These are phyloP conservation scores for Pseudogymnoascus sp. DNA, from an alignment of 2,329 filamentous ascomycete species.

Conservation along the genomic window DNA sequence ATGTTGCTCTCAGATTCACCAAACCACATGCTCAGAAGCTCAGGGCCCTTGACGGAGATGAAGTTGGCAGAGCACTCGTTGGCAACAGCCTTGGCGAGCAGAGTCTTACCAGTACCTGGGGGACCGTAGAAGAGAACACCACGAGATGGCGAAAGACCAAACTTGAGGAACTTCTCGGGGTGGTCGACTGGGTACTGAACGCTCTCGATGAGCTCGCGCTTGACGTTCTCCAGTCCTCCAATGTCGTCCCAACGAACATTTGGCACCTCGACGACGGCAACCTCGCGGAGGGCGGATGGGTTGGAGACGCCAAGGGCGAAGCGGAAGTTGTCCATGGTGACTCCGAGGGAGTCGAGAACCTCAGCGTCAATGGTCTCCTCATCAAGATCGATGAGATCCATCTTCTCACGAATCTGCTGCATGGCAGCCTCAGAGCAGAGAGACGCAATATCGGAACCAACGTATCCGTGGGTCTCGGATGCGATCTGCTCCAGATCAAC, in stretches of 20 bases:
- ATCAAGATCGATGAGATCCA: slow-evolving; percentile 98
- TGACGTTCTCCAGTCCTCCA: slow-evolving; percentile 95
- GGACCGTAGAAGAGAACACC: slow-evolving; percentile 99
- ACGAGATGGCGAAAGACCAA: slow-evolving; percentile 92
- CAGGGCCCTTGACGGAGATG: slow-evolving; percentile 97
- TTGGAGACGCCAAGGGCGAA: slow-evolving; percentile 97
- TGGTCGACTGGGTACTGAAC: slow-evolving; percentile 99
- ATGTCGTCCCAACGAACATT: slow-evolving; percentile 99
- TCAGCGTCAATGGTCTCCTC: slow-evolving; percentile 99
- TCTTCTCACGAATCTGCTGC: slow-evolving; percentile 99
- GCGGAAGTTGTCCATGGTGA: slow-evolving; percentile 99
- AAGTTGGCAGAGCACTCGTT: slow-evolving; percentile 99
- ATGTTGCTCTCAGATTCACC: slow-evolving; percentile 99
- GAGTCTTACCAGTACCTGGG: slow-evolving; percentile 99
- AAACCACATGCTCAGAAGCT: slow-evolving; percentile 99
- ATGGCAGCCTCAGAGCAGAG: slow-evolving; percentile 98
- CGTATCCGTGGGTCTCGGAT: slow-evolving; percentile 96
- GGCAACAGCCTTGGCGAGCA: slow-evolving; percentile 98
- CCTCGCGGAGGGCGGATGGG: slow-evolving; percentile 95
- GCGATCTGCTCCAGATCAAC: slow-evolving; percentile 96
- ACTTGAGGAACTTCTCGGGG: slow-evolving; percentile 99
- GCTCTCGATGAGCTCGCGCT: slow-evolving; percentile 98
- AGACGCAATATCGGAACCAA: slow-evolving; percentile 95
- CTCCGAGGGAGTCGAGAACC: slow-evolving; percentile 93
- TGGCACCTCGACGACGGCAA: slow-evolving; percentile 97